Evolutionary conservation across 495 filamentous ascomycete species (phyloP).

Genomic region (Annulohypoxylon moriforme): DNA sequence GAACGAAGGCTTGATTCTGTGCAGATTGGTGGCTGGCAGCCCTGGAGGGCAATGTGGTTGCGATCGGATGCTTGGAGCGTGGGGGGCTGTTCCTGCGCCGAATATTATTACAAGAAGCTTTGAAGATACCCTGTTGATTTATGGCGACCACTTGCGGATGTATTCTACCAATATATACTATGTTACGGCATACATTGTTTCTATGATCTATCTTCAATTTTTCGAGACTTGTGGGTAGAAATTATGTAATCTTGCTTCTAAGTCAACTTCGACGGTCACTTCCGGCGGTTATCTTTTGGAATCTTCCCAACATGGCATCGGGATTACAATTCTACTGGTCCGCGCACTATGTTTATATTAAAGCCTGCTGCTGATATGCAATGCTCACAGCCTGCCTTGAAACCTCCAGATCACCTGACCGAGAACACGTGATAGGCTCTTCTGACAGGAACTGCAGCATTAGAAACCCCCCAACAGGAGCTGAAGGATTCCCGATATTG

Average conservation of each 20-base stretch:
- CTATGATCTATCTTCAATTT: too few relatives aligned
- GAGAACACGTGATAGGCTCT: too few relatives aligned
- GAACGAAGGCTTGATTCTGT: background rate
- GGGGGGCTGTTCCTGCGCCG: background rate
- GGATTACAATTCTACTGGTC: too few relatives aligned
- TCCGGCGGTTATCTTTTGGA: too few relatives aligned
- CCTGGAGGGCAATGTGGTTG: background rate
- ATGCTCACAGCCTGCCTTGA: too few relatives aligned
- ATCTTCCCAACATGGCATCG: too few relatives aligned
- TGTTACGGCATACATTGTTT: too few relatives aligned
- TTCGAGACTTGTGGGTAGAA: background rate
- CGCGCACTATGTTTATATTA: background rate
- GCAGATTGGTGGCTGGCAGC: background rate
- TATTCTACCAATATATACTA: constrained; percentile 3
- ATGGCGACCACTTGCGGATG: background rate
- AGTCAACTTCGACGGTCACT: background rate
- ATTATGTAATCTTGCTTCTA: background rate
- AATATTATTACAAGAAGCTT: constrained; percentile 30
- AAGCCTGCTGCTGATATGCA: constrained; percentile 22
- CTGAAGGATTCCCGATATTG: too few relatives aligned
- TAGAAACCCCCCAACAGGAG: too few relatives aligned
- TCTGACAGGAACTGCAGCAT: too few relatives aligned
- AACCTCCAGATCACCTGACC: too few relatives aligned
- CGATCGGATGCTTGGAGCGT: background rate
- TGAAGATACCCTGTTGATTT: constrained; percentile 42